phyloP scores from a whole-genome alignment of 1,284 basidiomycete genomes.

The Moniliella sp. region DNA sequence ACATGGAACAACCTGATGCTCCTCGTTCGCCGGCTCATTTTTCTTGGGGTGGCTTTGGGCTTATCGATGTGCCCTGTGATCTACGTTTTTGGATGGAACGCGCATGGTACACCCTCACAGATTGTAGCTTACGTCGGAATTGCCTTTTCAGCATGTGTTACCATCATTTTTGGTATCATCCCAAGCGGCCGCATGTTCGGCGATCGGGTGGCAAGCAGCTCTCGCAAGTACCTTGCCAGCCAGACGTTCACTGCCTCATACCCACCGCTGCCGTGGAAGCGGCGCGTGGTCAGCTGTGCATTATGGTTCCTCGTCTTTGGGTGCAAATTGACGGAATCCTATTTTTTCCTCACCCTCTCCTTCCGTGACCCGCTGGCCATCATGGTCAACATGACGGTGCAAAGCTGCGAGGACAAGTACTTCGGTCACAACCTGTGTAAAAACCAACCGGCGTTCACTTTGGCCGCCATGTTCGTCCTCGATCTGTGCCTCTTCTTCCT shows the following conservation, averaged over 20 bases:
- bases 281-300: slow-evolving; percentile 19
- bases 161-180: slow-evolving; percentile 23
- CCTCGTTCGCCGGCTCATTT: slow-evolving; percentile 25
- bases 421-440: slow-evolving; percentile 27
- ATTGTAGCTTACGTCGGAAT: slow-evolving; percentile 23
- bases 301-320: slow-evolving; percentile 31
- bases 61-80: slow-evolving; percentile 26
- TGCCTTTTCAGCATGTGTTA: slow-evolving; percentile 19
- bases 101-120: slow-evolving; percentile 11
- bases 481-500: slow-evolving; percentile 33
- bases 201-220: slow-evolving; percentile 30
- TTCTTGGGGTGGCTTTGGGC: slow-evolving; percentile 24
- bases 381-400: slow-evolving; percentile 30
- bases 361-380: slow-evolving; percentile 32
- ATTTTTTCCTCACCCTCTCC: slow-evolving; percentile 33
- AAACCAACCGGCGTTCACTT: slow-evolving; percentile 28
- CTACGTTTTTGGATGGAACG: slow-evolving; percentile 28
- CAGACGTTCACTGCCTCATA: slow-evolving; percentile 33
- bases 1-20: slow-evolving; percentile 34
- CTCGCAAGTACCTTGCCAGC: slow-evolving; percentile 32
- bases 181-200: slow-evolving; percentile 31
- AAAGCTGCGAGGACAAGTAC: slow-evolving; percentile 30
- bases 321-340: slow-evolving; percentile 33
- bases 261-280: slow-evolving; percentile 17
- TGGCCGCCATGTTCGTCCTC: slow-evolving; percentile 31